phyloP scores from a whole-genome alignment of 2,329 filamentous ascomycete species.

The Pseudohalonectria lignicola region DNA sequence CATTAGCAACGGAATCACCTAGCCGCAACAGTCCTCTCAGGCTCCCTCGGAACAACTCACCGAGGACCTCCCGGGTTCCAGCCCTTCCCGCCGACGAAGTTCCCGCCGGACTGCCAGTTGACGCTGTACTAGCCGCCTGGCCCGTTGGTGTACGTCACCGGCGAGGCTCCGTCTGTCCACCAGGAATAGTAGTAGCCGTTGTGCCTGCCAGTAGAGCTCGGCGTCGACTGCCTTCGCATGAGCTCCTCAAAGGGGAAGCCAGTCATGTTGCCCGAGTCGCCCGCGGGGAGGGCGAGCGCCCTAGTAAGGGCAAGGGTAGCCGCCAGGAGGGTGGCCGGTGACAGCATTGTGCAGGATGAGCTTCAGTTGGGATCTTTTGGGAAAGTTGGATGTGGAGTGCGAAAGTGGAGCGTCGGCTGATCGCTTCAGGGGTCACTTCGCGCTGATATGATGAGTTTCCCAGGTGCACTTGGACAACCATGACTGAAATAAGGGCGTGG shows the following conservation, averaged over 20 bases:
- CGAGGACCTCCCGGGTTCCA: slow-evolving; percentile 33
- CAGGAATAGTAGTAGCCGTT: slow-evolving; percentile 51
- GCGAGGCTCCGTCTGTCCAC: slow-evolving; percentile 42
- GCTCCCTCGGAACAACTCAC: no score
- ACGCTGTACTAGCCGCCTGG: slow-evolving; percentile 32
- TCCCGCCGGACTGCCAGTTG: slow-evolving; percentile 34
- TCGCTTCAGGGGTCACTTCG: no score
- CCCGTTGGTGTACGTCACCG: slow-evolving; percentile 44
- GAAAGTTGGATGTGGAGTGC: no score
- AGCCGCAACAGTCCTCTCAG: no score
- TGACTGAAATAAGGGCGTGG: no score
- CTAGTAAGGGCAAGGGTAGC: slow-evolving; percentile 19
- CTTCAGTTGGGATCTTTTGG: no score
- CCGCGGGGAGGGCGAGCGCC: slow-evolving; percentile 21
- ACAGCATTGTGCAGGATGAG: no score
- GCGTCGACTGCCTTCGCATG: slow-evolving; percentile 20
- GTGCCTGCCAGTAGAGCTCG: slow-evolving; percentile 36
- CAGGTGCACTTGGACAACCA: no score
- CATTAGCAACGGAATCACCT: no score
- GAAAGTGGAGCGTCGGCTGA: no score
- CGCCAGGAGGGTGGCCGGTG: slow-evolving; percentile 25
- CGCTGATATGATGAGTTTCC: no score
- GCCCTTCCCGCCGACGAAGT: slow-evolving; percentile 46
- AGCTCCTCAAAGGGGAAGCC: slow-evolving; percentile 11
- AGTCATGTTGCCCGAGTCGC: slow-evolving; percentile 18